Conservation (phyloP, 495 filamentous ascomycete species). For the Thermothielavioides terrestris region DNA sequence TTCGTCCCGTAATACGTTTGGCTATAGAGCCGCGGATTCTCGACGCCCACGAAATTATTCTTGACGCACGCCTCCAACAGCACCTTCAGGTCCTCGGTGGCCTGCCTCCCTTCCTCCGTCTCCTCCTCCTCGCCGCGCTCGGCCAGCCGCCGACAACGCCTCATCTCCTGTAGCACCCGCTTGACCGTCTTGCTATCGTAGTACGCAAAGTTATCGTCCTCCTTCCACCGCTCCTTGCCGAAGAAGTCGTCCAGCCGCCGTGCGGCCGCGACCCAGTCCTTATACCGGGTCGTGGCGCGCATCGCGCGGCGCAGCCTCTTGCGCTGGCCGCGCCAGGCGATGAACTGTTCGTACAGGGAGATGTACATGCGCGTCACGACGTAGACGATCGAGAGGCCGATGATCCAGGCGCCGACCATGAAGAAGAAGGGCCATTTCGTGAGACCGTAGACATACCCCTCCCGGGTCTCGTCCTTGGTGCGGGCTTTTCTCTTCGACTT, state of each 20-base stretch:
- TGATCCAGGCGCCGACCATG: constrained; percentile 70
- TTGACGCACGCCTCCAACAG: constrained; percentile 88
- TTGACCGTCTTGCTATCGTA: constrained; percentile 80
- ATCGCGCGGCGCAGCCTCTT: constrained; percentile 61
- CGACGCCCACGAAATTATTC: constrained; percentile 93
- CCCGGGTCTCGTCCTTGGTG: constrained; percentile 82
- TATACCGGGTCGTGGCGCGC: constrained; percentile 60
- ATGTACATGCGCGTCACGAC: constrained; percentile 80
- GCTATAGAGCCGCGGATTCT: constrained; percentile 87
- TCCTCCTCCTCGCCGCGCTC: constrained; percentile 38
- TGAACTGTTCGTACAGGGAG: constrained; percentile 70
- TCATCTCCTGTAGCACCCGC: constrained; percentile 66
- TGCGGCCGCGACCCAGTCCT: constrained; percentile 72
- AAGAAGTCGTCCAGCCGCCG: constrained; percentile 72
- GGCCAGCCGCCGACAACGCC: constrained; percentile 45
- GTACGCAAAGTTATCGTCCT: constrained; percentile 83
- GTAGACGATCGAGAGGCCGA: constrained; percentile 60
- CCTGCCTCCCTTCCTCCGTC: constrained; percentile 27
- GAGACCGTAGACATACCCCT: constrained; percentile 80
- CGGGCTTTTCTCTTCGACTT: constrained; percentile 34
- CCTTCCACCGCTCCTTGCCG: constrained; percentile 80
- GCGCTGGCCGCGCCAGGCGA: constrained; percentile 66
- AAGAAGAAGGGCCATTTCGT: constrained; percentile 87
- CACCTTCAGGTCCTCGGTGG: constrained; percentile 61
- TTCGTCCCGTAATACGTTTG: constrained; percentile 97